phyloP scores from a whole-genome alignment of 1,284 basidiomycete genomes.

The Trichosporon inkin region DNA sequence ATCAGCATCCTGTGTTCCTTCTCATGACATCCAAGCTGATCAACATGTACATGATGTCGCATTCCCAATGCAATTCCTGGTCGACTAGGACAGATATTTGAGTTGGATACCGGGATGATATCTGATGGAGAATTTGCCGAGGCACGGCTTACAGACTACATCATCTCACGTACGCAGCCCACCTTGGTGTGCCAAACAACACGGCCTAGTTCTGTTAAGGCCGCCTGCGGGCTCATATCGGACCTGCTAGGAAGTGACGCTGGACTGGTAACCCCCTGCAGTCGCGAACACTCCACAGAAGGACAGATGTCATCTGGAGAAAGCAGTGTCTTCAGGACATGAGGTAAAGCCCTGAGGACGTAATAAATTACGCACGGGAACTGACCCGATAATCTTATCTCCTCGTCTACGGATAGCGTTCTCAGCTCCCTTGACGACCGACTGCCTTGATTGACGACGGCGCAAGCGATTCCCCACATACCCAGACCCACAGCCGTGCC shows the following conservation, averaged over 20 bases:
- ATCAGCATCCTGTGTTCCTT: too few species aligned
- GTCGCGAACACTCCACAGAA: background rate
- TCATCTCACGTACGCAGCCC: background rate
- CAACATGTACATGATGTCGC: too few species aligned
- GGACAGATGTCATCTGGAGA: background rate
- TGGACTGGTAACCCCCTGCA: background rate
- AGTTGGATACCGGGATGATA: background rate
- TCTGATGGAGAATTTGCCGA: background rate
- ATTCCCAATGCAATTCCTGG: background rate
- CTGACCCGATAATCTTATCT: slow-evolving; percentile 8
- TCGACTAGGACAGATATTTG: background rate
- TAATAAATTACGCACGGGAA: slow-evolving; percentile 4
- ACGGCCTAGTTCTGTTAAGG: background rate
- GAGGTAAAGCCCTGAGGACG: background rate
- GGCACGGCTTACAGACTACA: background rate
- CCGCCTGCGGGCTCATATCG: background rate
- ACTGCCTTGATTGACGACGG: background rate
- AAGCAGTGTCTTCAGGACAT: background rate
- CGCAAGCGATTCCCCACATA: background rate
- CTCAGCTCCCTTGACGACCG: background rate
- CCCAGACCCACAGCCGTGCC: background rate
- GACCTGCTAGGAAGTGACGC: too few species aligned
- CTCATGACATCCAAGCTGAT: too few species aligned
- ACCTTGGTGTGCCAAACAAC: background rate
- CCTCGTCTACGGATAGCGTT: background rate